Conservation (phyloP, 768 basidiomycete genomes). For the Suillus subluteus region DNA sequence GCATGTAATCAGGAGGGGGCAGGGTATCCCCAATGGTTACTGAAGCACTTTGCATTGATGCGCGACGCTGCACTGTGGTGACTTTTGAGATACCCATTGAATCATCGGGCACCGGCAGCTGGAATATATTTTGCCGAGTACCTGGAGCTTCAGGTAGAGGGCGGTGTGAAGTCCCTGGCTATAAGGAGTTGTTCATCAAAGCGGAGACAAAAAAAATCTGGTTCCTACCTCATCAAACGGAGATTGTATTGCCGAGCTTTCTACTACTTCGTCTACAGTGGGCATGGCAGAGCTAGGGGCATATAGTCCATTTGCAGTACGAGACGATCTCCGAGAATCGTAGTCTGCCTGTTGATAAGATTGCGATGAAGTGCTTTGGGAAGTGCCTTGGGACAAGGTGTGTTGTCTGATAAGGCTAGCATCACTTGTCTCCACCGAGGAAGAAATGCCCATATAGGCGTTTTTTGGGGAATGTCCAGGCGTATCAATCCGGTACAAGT, state of each 20-base stretch:
- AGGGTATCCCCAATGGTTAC: constrained; percentile 22
- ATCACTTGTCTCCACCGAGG: constrained; percentile 22
- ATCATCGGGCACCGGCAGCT: constrained; percentile 5
- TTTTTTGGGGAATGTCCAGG: constrained; percentile 11
- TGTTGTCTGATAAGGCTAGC: constrained; percentile 17
- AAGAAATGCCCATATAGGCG: constrained; percentile 20
- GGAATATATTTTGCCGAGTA: constrained; percentile 12
- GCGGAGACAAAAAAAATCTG: background rate
- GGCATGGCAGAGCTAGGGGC: constrained; percentile 10
- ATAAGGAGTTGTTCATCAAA: background rate
- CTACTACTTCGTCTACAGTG: constrained; percentile 10
- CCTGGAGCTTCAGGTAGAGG: constrained; percentile 30
- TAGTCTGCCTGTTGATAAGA: constrained; percentile 16
- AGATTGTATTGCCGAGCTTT: constrained; percentile 7
- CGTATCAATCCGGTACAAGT: constrained; percentile 17
- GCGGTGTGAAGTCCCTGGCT: constrained; percentile 17
- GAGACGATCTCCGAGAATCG: constrained; percentile 1
- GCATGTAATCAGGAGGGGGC: constrained; percentile 27
- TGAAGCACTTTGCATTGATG: constrained; percentile 19
- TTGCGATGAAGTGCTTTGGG: constrained; percentile 12
- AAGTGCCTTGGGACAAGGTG: background rate
- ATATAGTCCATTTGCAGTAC: background rate
- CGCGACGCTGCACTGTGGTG: constrained; percentile 8
- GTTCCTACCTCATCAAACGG: constrained; percentile 23
- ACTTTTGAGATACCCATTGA: background rate